phyloP scores from a whole-genome alignment of 2,329 filamentous ascomycete genomes.

The Phialophora expanda region DNA sequence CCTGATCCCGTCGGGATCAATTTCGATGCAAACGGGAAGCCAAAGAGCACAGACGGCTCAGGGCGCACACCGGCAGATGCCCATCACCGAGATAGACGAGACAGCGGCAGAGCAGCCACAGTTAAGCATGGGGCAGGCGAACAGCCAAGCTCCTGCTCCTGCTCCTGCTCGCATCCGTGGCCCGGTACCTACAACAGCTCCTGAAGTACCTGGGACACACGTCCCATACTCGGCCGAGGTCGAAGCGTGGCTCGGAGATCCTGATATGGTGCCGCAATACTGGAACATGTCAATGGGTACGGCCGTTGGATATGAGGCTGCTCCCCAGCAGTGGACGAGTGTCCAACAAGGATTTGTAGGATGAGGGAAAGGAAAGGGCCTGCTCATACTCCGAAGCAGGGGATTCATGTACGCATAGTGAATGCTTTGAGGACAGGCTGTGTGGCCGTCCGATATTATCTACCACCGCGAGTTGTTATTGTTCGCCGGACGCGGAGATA shows the following conservation, averaged over 20 bases:
- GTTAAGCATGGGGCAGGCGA: neutral
- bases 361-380: neutral
- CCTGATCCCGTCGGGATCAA: conserved; percentile 9
- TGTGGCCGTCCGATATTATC: no score
- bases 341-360: conserved; percentile 12
- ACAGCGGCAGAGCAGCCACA: conserved; percentile 7
- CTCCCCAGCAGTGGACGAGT: conserved; percentile 7
- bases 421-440: neutral
- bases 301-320: conserved; percentile 3
- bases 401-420: neutral
- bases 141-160: neutral
- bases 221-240: conserved; percentile 20
- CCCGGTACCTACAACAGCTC: neutral
- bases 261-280: conserved; percentile 23
- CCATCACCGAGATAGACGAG: conserved; percentile 9
- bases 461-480: no score
- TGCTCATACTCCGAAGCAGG: neutral
- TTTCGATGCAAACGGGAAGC: conserved; percentile 8
- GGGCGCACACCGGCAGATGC: neutral
- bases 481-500: no score
- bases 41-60: neutral
- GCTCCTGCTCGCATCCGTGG: neutral
- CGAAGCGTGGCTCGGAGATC: conserved; percentile 24
- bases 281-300: conserved; percentile 19
- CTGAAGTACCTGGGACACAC: conserved; percentile 1